Conservation (phyloP, 495 filamentous ascomycete species). For the Jackrogersella multiformis region DNA sequence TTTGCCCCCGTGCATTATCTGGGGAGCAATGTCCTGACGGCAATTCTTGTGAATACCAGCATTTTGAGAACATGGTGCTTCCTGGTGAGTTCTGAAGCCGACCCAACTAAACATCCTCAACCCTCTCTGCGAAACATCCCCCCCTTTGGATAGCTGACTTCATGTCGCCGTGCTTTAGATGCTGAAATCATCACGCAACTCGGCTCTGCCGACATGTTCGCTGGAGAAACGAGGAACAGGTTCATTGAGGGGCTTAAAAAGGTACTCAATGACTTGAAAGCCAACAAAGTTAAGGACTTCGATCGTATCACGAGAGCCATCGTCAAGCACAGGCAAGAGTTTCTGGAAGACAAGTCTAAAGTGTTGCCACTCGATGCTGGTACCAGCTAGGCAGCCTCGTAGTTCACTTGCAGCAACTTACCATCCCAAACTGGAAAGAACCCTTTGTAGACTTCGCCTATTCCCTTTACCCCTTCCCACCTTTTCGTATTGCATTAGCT, state of each 20-base stretch:
- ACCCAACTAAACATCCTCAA: conserved; percentile 18
- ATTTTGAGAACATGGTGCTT: conserved; percentile 78
- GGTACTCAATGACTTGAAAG: conserved; percentile 78
- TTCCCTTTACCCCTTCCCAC: conserved; percentile 4
- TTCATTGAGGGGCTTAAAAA: conserved; percentile 80
- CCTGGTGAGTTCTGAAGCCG: conserved; percentile 73
- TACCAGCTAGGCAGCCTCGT: conserved; percentile 44
- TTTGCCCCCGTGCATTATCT: conserved; percentile 79
- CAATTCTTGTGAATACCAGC: conserved; percentile 74
- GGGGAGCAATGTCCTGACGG: conserved; percentile 81
- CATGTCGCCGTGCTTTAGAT: conserved; percentile 71
- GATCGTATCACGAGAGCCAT: conserved; percentile 82
- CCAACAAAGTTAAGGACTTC: conserved; percentile 80
- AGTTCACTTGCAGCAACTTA: conserved; percentile 43
- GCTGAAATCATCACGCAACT: conserved; percentile 86
- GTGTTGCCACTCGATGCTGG: conserved; percentile 53
- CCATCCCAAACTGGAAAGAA: conserved; percentile 12
- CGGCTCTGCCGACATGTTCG: conserved; percentile 76
- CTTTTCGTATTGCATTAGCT: conserved; percentile 19
- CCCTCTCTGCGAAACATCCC: conserved; percentile 43
- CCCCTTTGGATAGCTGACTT: conserved; percentile 68
- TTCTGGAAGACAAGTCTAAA: conserved; percentile 62
- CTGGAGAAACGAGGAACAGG: conserved; percentile 70
- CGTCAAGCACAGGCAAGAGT: conserved; percentile 74
- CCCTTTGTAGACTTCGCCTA: conserved; percentile 38